These are phyloP conservation scores for Antitrichia curtipendula DNA, from an alignment of 225 moss, liverwort and hornwort species.

Conservation along the genomic window DNA sequence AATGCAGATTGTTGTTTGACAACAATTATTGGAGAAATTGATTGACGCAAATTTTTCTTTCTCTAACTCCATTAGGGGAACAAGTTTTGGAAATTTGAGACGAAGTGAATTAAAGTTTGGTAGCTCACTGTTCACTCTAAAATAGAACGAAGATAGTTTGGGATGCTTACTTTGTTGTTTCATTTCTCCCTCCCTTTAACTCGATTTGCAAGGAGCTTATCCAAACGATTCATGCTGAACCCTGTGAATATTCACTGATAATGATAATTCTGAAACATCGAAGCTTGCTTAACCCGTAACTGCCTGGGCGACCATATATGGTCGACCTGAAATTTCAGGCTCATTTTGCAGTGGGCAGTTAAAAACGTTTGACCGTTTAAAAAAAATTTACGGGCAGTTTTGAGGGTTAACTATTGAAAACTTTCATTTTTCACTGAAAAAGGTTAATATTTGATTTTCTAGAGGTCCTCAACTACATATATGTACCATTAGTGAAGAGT, in stretches of 20 bases:
- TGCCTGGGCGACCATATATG: too few species aligned
- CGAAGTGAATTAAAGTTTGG: not conserved
- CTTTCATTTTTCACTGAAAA: too few species aligned
- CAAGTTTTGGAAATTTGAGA: not conserved
- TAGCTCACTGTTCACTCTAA: not conserved
- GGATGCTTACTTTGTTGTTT: not conserved
- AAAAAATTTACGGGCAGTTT: too few species aligned
- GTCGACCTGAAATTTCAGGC: too few species aligned
- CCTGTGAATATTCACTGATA: not conserved
- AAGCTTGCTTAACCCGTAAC: not conserved
- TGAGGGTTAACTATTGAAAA: too few species aligned
- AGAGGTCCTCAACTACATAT: too few species aligned
- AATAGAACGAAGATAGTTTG: not conserved
- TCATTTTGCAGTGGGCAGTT: too few species aligned
- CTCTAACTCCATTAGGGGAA: not conserved
- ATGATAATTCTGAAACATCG: not conserved
- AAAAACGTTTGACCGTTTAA: too few species aligned
- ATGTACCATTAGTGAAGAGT: too few species aligned
- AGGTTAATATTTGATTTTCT: too few species aligned
- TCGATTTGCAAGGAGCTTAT: not conserved
- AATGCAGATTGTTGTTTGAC: not conserved
- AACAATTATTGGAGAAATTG: not conserved
- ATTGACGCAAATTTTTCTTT: not conserved
- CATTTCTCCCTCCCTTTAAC: not conserved
- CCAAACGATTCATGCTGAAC: not conserved